Evolutionary conservation across 179 eudicot genomes (phyloP), one percentile per base, ranked within the genome.

Genomic region (Amaranthus tricolor): DNA sequence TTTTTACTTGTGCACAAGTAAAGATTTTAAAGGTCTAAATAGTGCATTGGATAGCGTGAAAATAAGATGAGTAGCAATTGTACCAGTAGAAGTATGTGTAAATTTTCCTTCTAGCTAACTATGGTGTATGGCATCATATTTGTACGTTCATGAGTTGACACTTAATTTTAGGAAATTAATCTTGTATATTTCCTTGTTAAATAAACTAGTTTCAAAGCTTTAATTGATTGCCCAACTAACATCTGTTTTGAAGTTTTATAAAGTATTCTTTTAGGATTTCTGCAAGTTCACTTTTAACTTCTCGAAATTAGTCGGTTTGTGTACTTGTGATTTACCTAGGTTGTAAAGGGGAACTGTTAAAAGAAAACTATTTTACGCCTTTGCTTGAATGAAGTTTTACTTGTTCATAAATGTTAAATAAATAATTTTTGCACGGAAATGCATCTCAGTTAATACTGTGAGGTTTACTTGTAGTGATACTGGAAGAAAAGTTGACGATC

Each of bases 401-500:
- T 70, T 31, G 21, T 15, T 15, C 40, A 57, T 58, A 6, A 5
- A n/a, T 8, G 13, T 11, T 49, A 51, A 47, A 43, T 31, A 6
- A 53, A 1, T 7, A 56, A 11, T 14, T 68, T 68, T 14, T 51
- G 44, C 6, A 5, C n/a, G 69, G 53, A 31, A 65, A 54, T 57
- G 21, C 48, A 54, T 53, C 43, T 58, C 45, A 1, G 47, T 62
- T 76, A 55, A 67, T 72, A 14, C 0, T 79, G 66, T 11, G 20
- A 55, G 55, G 24, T 79, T 75, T 82, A 66, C 84, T 72, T 85
- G 81, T 82, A 94, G 98, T 71, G 79, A 86, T 77, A 86, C 89
- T 72, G 98, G 98, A 69, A 85, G 98, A 83, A 94, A 94, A 81
- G 91, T 94, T 72, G 95, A 90, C 15, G 96, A 92, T 64, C 97